Evolutionary conservation across 2,329 filamentous ascomycete species (phyloP).

Genomic region (Pseudocercospora cruenta): DNA sequence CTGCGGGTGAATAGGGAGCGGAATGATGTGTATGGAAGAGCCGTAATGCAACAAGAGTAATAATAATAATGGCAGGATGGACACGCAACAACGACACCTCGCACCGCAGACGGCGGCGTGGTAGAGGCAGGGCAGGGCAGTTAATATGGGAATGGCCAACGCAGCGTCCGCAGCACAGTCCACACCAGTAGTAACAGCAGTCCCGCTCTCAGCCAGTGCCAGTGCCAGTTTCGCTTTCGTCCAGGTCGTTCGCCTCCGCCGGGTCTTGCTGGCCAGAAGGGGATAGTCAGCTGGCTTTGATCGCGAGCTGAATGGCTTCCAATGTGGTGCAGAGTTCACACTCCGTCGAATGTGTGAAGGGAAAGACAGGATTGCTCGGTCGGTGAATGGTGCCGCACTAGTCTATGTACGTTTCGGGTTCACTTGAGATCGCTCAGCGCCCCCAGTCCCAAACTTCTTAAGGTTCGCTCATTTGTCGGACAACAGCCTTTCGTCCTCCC

Average conservation of each 20-base stretch:
- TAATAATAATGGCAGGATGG: neutral
- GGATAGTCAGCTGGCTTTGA: neutral
- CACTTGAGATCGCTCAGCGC: conserved; percentile 1
- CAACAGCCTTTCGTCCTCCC: neutral
- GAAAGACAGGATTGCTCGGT: neutral
- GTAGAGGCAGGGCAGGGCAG: neutral
- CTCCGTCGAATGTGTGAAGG: neutral
- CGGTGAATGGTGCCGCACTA: neutral
- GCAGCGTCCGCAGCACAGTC: neutral
- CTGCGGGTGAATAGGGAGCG: too few species aligned
- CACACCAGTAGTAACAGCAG: neutral
- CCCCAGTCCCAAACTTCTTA: neutral
- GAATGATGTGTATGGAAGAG: neutral
- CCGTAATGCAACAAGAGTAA: neutral
- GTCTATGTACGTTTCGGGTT: conserved; percentile 1
- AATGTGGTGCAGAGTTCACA: neutral
- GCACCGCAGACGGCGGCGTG: neutral
- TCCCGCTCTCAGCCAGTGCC: neutral
- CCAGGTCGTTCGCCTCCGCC: neutral
- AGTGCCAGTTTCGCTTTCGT: neutral
- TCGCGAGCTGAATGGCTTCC: neutral
- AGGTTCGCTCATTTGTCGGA: conserved; percentile 6
- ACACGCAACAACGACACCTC: neutral
- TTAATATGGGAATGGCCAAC: neutral
- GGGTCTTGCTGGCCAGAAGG: conserved; percentile 1